Evolutionary conservation across 2,329 filamentous ascomycete genomes (phyloP).

Genomic region (Aphanocladium album): DNA sequence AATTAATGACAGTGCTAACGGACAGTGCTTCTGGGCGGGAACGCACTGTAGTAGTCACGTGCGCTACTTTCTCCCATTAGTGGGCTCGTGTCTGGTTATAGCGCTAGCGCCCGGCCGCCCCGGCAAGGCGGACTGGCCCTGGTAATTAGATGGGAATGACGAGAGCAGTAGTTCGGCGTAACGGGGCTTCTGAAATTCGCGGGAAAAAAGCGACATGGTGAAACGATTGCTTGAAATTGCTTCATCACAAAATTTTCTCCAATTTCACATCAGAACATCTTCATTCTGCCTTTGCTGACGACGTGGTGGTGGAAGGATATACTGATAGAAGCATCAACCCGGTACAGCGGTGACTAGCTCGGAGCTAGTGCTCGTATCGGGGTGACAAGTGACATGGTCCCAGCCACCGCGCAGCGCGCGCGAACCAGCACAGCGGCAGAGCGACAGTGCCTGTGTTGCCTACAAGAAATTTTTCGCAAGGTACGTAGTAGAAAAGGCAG

Average conservation of each 20-base stretch:
- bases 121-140: neutral
- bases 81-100: neutral
- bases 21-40: neutral
- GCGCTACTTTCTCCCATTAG: neutral
- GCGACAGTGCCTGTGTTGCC: neutral
- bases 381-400: constrained; percentile 1
- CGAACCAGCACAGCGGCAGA: too few species aligned
- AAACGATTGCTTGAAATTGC: too few species aligned
- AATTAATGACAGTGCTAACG: constrained; percentile 12
- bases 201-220: neutral
- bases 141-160: neutral
- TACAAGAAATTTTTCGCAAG: neutral
- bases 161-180: neutral
- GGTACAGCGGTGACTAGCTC: constrained; percentile 11
- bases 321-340: constrained; percentile 1
- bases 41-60: constrained; percentile 8
- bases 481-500: too few species aligned
- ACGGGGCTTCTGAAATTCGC: neutral
- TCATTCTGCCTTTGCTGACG: neutral
- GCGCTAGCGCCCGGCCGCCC: neutral
- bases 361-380: constrained; percentile 8
- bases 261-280: neutral
- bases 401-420: constrained; percentile 7
- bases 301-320: neutral
- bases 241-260: neutral